These are phyloP conservation scores for Chlamydomonas sp. DNA, from an alignment of 139 green algal genomes.

Conservation along the genomic window DNA sequence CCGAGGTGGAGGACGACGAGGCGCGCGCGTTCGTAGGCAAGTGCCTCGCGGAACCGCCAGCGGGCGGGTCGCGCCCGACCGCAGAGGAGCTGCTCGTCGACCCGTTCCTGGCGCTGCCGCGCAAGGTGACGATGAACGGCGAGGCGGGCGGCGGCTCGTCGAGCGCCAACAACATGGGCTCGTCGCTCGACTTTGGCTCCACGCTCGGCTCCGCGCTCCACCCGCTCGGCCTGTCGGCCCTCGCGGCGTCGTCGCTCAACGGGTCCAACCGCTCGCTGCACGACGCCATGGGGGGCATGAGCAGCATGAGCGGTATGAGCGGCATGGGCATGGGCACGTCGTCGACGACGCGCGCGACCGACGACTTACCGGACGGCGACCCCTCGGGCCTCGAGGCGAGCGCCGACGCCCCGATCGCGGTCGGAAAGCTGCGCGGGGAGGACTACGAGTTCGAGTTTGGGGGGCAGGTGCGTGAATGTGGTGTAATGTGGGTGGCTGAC, in stretches of 20 bases:
- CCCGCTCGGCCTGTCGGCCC: background rate
- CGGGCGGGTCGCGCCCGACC: constrained; percentile 61
- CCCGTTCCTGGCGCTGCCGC: constrained; percentile 61
- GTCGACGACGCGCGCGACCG: background rate
- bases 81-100: constrained; percentile 79
- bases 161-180: background rate
- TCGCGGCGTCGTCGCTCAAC: no score
- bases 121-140: constrained; percentile 9
- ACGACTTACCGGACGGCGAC: no score
- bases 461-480: constrained; percentile 48
- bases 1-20: constrained; percentile 62
- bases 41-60: constrained; percentile 66
- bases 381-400: background rate
- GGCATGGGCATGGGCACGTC: no score
- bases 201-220: background rate
- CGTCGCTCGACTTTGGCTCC: no score
- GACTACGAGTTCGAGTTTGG: constrained; percentile 87
- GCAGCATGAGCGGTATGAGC: no score
- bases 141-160: background rate
- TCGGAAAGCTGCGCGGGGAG: constrained; percentile 73
- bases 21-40: constrained; percentile 66
- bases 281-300: no score
- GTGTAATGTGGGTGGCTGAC: no score
- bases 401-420: constrained; percentile 35
- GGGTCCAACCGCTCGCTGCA: no score